phyloP scores from a whole-genome alignment of 73 alveolate genomes.

The Tetrahymena thermophila region DNA sequence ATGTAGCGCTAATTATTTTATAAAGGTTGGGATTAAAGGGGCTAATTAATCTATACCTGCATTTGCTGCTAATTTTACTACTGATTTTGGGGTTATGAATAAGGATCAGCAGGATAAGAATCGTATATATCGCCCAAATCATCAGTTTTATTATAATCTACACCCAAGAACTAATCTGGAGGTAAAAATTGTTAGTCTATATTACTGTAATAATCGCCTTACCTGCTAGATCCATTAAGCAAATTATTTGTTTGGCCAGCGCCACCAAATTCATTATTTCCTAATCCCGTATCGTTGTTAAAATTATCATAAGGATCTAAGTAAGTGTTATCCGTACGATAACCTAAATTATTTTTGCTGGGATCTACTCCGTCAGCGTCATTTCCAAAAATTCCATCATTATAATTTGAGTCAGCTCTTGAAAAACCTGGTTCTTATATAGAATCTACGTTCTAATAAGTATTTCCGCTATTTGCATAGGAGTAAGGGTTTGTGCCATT shows the following conservation, averaged over 20 bases:
- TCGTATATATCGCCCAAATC: not conserved
- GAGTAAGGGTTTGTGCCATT: not conserved
- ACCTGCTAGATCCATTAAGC: not conserved
- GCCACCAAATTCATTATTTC: not conserved
- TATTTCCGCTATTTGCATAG: not conserved
- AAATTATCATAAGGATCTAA: not conserved
- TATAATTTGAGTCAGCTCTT: not conserved
- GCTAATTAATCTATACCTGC: not conserved
- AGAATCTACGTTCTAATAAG: not conserved
- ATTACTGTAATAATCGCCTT: not conserved
- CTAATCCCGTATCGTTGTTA: not conserved
- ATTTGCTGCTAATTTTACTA: not conserved
- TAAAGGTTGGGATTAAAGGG: not conserved
- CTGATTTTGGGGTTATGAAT: not conserved
- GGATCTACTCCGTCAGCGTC: not conserved
- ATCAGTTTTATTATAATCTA: not conserved
- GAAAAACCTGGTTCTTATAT: not conserved
- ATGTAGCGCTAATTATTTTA: not conserved
- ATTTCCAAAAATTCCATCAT: not conserved
- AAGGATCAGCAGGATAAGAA: not conserved
- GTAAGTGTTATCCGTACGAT: not conserved
- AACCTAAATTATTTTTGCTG: not conserved
- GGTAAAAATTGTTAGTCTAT: not conserved
- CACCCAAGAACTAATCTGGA: not conserved
- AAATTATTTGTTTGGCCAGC: not conserved